Evolutionary conservation across 108 stramenopile genomes (phyloP), one percentile per base, ranked within the genome.

Genomic region (Tribonema minus): DNA sequence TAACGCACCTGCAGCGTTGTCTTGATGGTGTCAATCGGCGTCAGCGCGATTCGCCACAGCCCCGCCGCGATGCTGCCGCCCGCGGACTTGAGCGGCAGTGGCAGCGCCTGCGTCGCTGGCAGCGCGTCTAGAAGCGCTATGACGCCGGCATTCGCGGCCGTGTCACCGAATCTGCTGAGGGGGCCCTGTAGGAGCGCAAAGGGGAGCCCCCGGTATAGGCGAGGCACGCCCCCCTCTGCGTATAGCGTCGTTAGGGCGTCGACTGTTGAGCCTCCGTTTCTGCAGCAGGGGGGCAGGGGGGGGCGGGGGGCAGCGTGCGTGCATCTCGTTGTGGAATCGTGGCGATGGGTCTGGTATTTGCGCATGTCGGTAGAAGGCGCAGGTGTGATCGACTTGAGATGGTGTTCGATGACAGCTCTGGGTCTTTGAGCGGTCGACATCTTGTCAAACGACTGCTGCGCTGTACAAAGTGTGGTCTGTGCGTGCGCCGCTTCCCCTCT

Each of bases 101-200:
- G 84, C 3, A 73, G 76, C 1, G 28, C 59, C 15, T 37, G 36
- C 12, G 81, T 78, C 3, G 80, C 74, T 30, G 68, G 74, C 30
- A 82, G 76, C 0, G 80, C 68, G 15, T 82, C 81, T 3, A 85
- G 77, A 20, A 85, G 33, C 23, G 33, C 37, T 33, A 76, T 34
- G 20, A 81, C 64, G 32, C 80, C 81, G 28, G 81, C 84, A 82
- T 86, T 84, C 15, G 85, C 83, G 12, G 85, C 85, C 27, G 79
- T 84, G 30, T 84, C 81, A 27, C 84, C 85, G 3, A 86, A 86
- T 63, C 84, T 81, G 37, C 75, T 78, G 9, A 86, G 82, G 3
- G 85, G 85, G n/a, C 69, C 73, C 37, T 86, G 85, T n/a, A 86
- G 31, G 23, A 85, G 15, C 34, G 85, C 85, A 29, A 85, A 85